phyloP scores from a whole-genome alignment of 164 flowering plant species.

The Tinospora cordifolia region DNA sequence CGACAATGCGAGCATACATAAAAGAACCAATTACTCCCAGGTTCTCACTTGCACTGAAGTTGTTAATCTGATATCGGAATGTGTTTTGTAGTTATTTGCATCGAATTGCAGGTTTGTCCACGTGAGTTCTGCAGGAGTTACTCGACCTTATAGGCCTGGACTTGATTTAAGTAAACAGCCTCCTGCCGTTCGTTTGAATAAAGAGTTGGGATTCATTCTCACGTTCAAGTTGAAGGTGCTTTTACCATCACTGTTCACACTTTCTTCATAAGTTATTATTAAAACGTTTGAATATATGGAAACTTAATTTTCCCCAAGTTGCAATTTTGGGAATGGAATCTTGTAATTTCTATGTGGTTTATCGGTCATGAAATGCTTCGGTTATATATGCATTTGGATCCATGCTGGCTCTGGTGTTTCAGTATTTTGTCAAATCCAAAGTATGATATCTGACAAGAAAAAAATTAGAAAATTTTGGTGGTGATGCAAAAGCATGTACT shows the following conservation, averaged over 20 bases:
- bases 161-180: slow-evolving; percentile 95
- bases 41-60: slow-evolving; percentile 24
- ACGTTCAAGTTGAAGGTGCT: slow-evolving; percentile 90
- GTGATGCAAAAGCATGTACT: too few species aligned
- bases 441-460: not conserved
- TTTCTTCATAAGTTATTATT: not conserved
- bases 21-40: slow-evolving; percentile 83
- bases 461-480: not conserved
- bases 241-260: not conserved
- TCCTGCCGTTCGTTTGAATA: slow-evolving; percentile 97
- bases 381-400: not conserved
- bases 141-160: slow-evolving; percentile 86
- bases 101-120: slow-evolving; percentile 76
- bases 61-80: not conserved
- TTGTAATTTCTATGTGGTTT: not conserved
- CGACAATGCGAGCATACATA: slow-evolving; percentile 60
- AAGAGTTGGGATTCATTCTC: slow-evolving; percentile 81
- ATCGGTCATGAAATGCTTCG: not conserved
- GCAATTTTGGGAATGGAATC: not conserved
- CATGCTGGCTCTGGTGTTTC: not conserved
- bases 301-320: too few species aligned
- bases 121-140: slow-evolving; percentile 96
- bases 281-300: not conserved
- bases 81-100: slow-evolving; percentile 3
- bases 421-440: not conserved